Conservation (phyloP, 129 eudicot species). For the Saposhnikovia divaricata region DNA sequence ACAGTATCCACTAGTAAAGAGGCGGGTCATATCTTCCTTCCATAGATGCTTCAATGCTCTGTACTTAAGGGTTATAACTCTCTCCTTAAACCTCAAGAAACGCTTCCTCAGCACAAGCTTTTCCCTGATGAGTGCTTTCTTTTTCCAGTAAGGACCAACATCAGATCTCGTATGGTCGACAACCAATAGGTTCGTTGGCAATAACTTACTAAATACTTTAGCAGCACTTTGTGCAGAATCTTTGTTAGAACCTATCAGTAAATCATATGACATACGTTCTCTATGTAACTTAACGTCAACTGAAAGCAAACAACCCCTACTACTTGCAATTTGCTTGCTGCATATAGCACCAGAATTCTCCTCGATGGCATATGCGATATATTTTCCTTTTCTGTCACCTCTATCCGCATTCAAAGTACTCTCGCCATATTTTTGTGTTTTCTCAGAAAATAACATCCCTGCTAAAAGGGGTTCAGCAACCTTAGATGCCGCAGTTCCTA, state of each 20-base stretch:
- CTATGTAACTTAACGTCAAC: conserved; percentile 11
- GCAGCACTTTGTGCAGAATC: conserved; percentile 37
- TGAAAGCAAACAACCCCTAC: conserved; percentile 7
- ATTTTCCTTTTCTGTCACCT: conserved; percentile 19
- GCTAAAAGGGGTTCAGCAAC: conserved; percentile 27
- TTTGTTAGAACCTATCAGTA: conserved; percentile 47
- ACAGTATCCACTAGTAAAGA: conserved; percentile 41
- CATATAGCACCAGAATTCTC: conserved; percentile 15
- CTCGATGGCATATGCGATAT: conserved; percentile 15
- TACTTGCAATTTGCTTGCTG: conserved; percentile 10
- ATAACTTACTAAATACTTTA: conserved; percentile 46
- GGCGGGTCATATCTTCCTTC: conserved; percentile 59
- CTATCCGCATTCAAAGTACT: conserved; percentile 12
- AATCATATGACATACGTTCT: conserved; percentile 21
- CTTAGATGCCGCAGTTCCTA: conserved; percentile 51
- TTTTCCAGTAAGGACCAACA: conserved; percentile 10
- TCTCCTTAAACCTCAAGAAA: conserved; percentile 53
- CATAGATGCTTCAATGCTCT: conserved; percentile 63
- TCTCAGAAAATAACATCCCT: conserved; percentile 4
- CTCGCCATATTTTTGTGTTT: conserved; percentile 15
- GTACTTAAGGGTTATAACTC: conserved; percentile 51
- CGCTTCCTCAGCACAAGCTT: conserved; percentile 48
- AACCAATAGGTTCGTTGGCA: conserved; percentile 26
- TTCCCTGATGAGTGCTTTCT: conserved; percentile 31
- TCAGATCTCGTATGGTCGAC: conserved; percentile 15